Percentiles rank a stretch among this genome's conserved stretches.
Conservation (phyloP, 2,329 filamentous ascomycete species). For the Xylariaceae sp. region DNA sequence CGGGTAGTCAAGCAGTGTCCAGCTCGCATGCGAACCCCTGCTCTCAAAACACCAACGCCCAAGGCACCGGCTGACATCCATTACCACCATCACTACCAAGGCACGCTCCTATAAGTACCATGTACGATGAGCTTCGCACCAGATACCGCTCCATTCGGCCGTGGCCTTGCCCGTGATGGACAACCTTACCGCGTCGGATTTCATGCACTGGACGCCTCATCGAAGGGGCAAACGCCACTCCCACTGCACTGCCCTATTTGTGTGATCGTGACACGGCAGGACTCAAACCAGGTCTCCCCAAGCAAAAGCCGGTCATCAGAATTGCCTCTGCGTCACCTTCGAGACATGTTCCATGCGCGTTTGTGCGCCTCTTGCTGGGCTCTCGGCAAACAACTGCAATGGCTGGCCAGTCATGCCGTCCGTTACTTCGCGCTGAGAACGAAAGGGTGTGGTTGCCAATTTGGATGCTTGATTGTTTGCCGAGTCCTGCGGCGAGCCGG, state of each 20-base stretch:
- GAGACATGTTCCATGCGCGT: constrained; percentile 1
- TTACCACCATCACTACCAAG: no score
- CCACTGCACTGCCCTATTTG: not conserved
- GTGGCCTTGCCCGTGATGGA: not conserved
- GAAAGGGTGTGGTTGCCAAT: not conserved
- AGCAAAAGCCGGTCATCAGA: not conserved
- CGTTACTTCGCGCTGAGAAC: not conserved
- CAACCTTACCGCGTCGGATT: not conserved
- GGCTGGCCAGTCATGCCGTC: not conserved
- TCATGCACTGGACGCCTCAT: not conserved
- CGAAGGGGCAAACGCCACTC: not conserved
- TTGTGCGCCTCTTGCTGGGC: constrained; percentile 1
- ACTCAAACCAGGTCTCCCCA: not conserved
- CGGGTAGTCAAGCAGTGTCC: not conserved
- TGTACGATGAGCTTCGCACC: no score
- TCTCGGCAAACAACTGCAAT: not conserved
- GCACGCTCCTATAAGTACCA: no score
- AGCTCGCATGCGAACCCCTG: constrained; percentile 20
- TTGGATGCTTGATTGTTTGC: not conserved
- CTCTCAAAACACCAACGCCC: constrained; percentile 15
- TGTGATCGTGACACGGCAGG: constrained; percentile 13
- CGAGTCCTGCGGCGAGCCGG: no score
- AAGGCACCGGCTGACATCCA: not conserved
- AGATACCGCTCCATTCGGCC: no score
- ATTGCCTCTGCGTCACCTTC: not conserved